Evolutionary conservation across 2,329 filamentous ascomycete species (phyloP).

Genomic region (Botrytis sinoallii): DNA sequence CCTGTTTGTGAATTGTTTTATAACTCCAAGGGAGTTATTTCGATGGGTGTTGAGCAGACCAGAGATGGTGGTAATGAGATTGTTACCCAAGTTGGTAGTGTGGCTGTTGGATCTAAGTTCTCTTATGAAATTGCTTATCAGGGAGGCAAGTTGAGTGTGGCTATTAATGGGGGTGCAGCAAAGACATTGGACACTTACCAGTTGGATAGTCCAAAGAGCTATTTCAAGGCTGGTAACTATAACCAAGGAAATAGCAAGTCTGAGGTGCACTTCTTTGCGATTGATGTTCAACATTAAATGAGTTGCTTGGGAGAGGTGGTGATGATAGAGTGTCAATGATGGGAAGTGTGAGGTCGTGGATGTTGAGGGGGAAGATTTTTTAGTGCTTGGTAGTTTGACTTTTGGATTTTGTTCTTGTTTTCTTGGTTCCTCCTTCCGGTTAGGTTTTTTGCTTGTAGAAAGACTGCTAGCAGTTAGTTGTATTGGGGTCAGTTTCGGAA

Average conservation of each 20-base stretch:
- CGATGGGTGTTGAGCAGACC: conserved; percentile 42
- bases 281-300: conserved; percentile 13
- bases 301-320: background rate
- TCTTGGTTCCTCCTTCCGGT: background rate
- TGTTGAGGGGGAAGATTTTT: background rate
- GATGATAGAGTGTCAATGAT: too few relatives aligned
- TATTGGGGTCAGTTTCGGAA: background rate
- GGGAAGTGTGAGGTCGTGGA: background rate
- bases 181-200: conserved; percentile 35
- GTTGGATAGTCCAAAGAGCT: conserved; percentile 37
- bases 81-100: conserved; percentile 37
- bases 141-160: conserved; percentile 36
- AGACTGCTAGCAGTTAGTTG: background rate
- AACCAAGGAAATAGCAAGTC: conserved; percentile 34
- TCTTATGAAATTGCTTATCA: conserved; percentile 42
- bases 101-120: conserved; percentile 39
- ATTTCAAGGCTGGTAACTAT: conserved; percentile 43
- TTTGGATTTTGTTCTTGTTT: background rate
- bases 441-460: background rate
- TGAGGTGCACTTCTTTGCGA: conserved; percentile 23
- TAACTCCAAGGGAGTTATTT: conserved; percentile 38
- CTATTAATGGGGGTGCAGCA: conserved; percentile 35
- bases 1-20: conserved; percentile 44
- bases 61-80: conserved; percentile 36
- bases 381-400: background rate